Percentiles rank a stretch among this genome's conserved stretches.
Evolutionary conservation across 2,329 filamentous ascomycete species (phyloP).

Genomic region (Fusarium chaquense): DNA sequence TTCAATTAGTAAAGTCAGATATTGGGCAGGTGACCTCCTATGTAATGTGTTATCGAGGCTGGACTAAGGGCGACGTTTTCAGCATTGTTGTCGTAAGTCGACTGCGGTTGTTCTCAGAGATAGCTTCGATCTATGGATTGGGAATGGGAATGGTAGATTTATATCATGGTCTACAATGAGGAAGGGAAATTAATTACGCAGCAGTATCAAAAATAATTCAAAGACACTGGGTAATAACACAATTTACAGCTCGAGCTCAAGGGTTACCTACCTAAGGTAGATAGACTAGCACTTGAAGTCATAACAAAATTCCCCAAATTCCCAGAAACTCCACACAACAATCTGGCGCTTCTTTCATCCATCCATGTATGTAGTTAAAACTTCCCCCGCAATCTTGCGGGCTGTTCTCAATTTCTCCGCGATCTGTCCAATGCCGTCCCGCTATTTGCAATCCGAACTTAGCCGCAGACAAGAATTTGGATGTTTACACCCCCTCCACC

Average conservation of each 20-base stretch:
- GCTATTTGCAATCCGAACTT: constrained; percentile 50
- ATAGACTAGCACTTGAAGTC: background rate
- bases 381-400: constrained; percentile 26
- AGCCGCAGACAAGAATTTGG: constrained; percentile 38
- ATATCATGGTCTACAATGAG: background rate
- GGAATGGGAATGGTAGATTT: background rate
- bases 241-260: background rate
- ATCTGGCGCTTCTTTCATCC: background rate
- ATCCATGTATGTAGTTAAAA: background rate
- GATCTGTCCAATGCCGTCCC: constrained; percentile 42
- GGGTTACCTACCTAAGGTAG: background rate
- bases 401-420: constrained; percentile 19
- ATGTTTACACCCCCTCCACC: constrained; percentile 23
- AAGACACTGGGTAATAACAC: background rate
- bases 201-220: background rate
- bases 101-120: background rate
- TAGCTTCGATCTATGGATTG: background rate
- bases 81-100: constrained; percentile 19
- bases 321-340: constrained; percentile 32
- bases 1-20: constrained; percentile 32
- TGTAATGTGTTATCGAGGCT: constrained; percentile 24
- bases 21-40: constrained; percentile 37
- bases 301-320: constrained; percentile 15
- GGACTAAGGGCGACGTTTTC: constrained; percentile 16
- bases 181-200: background rate